Evolutionary conservation across 2,329 filamentous ascomycete species (phyloP).

Genomic region (Diaporthe humulicola): DNA sequence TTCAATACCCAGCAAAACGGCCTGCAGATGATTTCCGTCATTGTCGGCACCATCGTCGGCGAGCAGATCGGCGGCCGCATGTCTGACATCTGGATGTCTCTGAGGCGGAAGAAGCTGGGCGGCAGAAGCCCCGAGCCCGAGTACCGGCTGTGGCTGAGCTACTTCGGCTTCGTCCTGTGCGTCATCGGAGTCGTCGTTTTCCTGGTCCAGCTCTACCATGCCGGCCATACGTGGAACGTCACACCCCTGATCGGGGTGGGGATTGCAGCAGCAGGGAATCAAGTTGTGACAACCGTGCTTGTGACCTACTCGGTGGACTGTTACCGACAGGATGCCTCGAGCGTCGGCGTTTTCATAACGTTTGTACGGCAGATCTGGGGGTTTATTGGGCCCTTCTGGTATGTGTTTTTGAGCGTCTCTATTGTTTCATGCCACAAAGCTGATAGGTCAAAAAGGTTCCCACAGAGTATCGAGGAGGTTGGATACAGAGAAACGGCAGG

Average conservation of each 20-base stretch:
- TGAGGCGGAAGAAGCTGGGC: constrained; percentile 48
- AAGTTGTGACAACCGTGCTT: constrained; percentile 71
- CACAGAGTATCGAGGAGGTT: constrained; percentile 52
- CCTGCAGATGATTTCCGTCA: constrained; percentile 68
- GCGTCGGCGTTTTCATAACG: constrained; percentile 70
- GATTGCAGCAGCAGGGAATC: constrained; percentile 67
- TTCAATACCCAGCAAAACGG: constrained; percentile 71
- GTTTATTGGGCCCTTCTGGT: constrained; percentile 59
- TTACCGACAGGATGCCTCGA: constrained; percentile 63
- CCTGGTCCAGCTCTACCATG: constrained; percentile 62
- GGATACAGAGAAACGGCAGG: constrained; percentile 51
- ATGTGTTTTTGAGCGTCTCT: neutral
- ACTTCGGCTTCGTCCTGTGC: constrained; percentile 63
- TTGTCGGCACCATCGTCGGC: constrained; percentile 69
- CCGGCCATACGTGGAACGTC: constrained; percentile 64
- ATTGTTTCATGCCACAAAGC: neutral
- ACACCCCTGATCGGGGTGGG: constrained; percentile 68
- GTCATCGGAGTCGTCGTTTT: constrained; percentile 68
- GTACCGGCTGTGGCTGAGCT: constrained; percentile 69
- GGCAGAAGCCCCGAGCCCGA: constrained; percentile 57
- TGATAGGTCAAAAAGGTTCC: constrained; percentile 48
- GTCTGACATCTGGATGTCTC: constrained; percentile 66
- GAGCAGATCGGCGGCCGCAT: constrained; percentile 69
- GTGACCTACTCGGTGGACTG: constrained; percentile 73
- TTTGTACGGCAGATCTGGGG: constrained; percentile 68